These are phyloP conservation scores for Xerocomellus amylosporus DNA, from an alignment of 768 basidiomycete genomes.

Conservation along the genomic window DNA sequence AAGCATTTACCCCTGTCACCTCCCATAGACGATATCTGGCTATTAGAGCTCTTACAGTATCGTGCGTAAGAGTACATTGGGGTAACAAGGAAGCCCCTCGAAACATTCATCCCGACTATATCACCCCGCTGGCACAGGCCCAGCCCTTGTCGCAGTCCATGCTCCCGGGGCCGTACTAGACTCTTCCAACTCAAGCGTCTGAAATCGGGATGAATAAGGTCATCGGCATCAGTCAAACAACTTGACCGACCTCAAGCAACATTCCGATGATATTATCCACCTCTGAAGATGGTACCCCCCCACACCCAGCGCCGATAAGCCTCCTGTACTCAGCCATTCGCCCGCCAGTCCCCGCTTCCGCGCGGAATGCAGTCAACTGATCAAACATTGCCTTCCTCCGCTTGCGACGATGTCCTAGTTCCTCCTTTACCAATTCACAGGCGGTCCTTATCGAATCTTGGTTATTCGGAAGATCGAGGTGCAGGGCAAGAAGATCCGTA, in stretches of 20 bases:
- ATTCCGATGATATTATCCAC: constrained; percentile 84
- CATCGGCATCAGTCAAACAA: neutral
- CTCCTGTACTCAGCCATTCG: constrained; percentile 86
- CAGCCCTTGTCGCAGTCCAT: constrained; percentile 37
- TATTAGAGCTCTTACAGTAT: neutral
- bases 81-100: neutral
- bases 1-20: constrained; percentile 14
- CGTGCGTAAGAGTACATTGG: neutral
- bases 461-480: constrained; percentile 56
- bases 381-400: constrained; percentile 73
- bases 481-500: constrained; percentile 58
- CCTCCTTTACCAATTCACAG: constrained; percentile 63
- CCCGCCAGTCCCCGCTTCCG: constrained; percentile 87
- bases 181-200: constrained; percentile 85
- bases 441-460: constrained; percentile 49
- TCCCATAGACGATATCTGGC: neutral
- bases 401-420: constrained; percentile 62
- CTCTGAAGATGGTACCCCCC: constrained; percentile 79
- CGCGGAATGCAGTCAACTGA: constrained; percentile 74
- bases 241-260: constrained; percentile 68
- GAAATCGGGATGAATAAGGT: constrained; percentile 6
- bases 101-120: neutral
- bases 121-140: constrained; percentile 22
- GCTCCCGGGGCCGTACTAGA: constrained; percentile 53
- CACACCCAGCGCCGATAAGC: constrained; percentile 88